Percentiles rank a stretch among this genome's conserved stretches.
Conservation (phyloP, 2,329 filamentous ascomycete species). For the Phialophora expanda region DNA sequence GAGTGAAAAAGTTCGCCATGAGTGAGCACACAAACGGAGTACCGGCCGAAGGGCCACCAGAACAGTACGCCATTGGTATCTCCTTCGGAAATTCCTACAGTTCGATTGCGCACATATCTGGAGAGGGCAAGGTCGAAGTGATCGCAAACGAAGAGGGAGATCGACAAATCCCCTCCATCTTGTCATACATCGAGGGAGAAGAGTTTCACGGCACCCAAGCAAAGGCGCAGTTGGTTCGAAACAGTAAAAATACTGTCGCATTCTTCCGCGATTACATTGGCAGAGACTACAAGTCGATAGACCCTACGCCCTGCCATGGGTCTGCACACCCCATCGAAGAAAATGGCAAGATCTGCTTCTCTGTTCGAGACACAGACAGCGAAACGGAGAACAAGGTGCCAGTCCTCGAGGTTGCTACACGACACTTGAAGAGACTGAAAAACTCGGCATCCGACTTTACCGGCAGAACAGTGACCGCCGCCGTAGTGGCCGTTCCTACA, state of each 20-base stretch:
- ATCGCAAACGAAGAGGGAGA: constrained; percentile 99
- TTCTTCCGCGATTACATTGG: constrained; percentile 97
- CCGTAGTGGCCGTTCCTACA: constrained; percentile 90
- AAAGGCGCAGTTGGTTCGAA: constrained; percentile 90
- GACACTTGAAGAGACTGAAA: constrained; percentile 81
- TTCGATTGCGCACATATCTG: constrained; percentile 87
- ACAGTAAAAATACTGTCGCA: constrained; percentile 88
- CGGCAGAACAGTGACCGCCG: constrained; percentile 91
- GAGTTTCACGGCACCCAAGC: constrained; percentile 97
- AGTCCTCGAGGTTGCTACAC: constrained; percentile 80
- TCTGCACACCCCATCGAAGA: constrained; percentile 85
- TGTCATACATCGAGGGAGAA: constrained; percentile 94
- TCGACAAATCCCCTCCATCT: constrained; percentile 91
- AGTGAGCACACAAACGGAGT: constrained; percentile 61
- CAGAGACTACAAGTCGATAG: constrained; percentile 94
- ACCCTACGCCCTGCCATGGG: constrained; percentile 91
- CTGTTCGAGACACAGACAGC: constrained; percentile 72
- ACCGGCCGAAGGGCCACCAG: constrained; percentile 48
- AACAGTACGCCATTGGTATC: constrained; percentile 82
- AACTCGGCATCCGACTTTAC: constrained; percentile 88
- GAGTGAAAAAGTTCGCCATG: constrained; percentile 43
- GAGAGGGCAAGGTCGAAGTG: constrained; percentile 91
- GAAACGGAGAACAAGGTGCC: constrained; percentile 71
- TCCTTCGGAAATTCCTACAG: constrained; percentile 98
- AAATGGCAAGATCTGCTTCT: constrained; percentile 76